Conservation (phyloP, 495 filamentous ascomycete genomes). For the Parathielavia appendiculata region DNA sequence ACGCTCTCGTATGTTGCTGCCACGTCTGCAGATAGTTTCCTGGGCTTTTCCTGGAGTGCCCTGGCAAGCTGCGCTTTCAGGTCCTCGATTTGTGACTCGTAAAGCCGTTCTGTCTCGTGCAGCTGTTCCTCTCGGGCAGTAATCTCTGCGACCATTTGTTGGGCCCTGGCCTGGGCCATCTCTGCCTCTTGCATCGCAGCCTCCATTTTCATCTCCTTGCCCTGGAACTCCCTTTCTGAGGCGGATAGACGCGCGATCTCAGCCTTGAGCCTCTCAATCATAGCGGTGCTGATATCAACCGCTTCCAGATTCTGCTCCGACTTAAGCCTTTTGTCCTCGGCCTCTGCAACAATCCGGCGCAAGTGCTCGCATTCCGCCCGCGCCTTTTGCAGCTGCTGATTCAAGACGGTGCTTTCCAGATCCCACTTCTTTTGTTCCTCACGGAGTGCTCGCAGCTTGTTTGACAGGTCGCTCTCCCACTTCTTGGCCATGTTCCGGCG, state of each 20-base stretch:
- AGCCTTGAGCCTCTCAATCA: slow-evolving; percentile 52
- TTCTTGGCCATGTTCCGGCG: slow-evolving; percentile 62
- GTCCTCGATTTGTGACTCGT: slow-evolving; percentile 43
- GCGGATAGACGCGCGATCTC: slow-evolving; percentile 55
- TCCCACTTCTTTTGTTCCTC: slow-evolving; percentile 66
- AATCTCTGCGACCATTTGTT: slow-evolving; percentile 48
- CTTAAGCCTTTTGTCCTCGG: slow-evolving; percentile 55
- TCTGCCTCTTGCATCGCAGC: slow-evolving; percentile 48
- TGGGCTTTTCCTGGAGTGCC: slow-evolving; percentile 40
- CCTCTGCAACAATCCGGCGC: slow-evolving; percentile 53
- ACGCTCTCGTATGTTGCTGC: slow-evolving; percentile 34
- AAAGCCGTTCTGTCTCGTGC: slow-evolving; percentile 38
- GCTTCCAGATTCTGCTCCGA: slow-evolving; percentile 56
- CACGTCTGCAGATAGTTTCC: slow-evolving; percentile 34
- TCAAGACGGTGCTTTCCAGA: slow-evolving; percentile 47
- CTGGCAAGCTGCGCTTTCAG: slow-evolving; percentile 40
- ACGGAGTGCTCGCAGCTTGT: slow-evolving; percentile 53
- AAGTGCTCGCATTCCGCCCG: slow-evolving; percentile 51
- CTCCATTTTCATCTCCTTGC: slow-evolving; percentile 51
- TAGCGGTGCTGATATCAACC: slow-evolving; percentile 52
- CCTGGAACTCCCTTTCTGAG: slow-evolving; percentile 54
- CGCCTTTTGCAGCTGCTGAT: slow-evolving; percentile 48
- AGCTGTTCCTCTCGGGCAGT: slow-evolving; percentile 50
- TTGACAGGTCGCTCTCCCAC: slow-evolving; percentile 60
- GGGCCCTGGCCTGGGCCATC: slow-evolving; percentile 45